phyloP scores from a whole-genome alignment of 2,329 filamentous ascomycete genomes.

The Thermothelomyces thermophilus region DNA sequence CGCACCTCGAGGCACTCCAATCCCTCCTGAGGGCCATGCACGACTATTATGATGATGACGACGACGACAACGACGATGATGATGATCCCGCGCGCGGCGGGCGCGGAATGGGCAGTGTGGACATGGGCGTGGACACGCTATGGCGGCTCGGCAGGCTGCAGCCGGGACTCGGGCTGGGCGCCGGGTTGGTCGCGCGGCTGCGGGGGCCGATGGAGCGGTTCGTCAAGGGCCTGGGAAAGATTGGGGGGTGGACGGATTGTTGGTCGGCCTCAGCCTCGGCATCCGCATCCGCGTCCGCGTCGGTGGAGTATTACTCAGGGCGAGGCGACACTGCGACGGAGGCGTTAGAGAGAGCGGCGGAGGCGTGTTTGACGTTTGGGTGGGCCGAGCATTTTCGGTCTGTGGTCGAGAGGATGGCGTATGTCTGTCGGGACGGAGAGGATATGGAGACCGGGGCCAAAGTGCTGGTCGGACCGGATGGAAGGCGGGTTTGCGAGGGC shows the following conservation, averaged over 20 bases:
- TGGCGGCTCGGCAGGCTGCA: slow-evolving; percentile 3
- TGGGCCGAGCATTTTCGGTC: slow-evolving; percentile 4
- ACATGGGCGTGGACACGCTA: not conserved
- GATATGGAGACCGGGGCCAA: not conserved
- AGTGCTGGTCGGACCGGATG: slow-evolving; percentile 6
- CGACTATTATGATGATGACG: not conserved
- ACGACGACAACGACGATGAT: too few relatives aligned
- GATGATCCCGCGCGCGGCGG: too few relatives aligned
- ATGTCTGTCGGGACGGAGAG: slow-evolving; percentile 3
- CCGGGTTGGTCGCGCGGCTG: not conserved
- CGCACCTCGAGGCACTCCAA: slow-evolving; percentile 1
- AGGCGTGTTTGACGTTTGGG: slow-evolving; percentile 4
- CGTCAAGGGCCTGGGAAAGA: not conserved
- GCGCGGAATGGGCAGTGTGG: too few relatives aligned
- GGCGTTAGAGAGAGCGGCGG: slow-evolving; percentile 6
- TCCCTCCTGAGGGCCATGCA: not conserved
- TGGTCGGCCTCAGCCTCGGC: not conserved
- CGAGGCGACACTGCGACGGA: not conserved
- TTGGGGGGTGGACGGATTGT: not conserved
- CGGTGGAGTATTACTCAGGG: too few relatives aligned
- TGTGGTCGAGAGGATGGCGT: slow-evolving; percentile 10
- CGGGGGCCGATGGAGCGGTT: slow-evolving; percentile 1
- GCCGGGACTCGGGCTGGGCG: not conserved
- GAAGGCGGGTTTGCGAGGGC: not conserved
- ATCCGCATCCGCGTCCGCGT: too few relatives aligned